Conservation (phyloP, 1,139 yeast species). For the Groenewaldozyma auringiensis region DNA sequence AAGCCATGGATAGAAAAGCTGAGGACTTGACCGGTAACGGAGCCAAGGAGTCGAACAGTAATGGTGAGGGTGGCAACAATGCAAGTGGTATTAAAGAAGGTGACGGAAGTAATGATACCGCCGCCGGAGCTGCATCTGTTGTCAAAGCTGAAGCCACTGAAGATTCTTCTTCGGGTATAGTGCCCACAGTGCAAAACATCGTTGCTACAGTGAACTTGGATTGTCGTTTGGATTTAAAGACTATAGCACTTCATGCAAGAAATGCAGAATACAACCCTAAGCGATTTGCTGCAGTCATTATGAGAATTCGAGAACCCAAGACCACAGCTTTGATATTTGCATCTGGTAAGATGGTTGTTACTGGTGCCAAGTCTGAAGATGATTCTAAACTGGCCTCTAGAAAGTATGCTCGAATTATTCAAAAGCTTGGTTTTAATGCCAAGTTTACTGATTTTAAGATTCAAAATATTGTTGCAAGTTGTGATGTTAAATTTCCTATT, state of each 20-base stretch:
- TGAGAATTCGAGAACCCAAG: conserved; percentile 98
- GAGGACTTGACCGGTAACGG: conserved; percentile 11
- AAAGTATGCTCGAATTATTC: conserved; percentile 95
- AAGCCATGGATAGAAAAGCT: conserved; percentile 16
- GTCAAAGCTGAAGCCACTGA: conserved; percentile 34
- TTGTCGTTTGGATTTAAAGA: conserved; percentile 89
- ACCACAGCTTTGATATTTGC: conserved; percentile 98
- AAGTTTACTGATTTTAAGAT: conserved; percentile 91
- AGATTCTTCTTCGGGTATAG: conserved; percentile 81
- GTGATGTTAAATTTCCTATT: conserved; percentile 95
- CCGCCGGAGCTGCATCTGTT: conserved; percentile 25
- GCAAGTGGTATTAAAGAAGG: background rate
- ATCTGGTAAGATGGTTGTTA: conserved; percentile 98
- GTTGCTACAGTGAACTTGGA: conserved; percentile 97
- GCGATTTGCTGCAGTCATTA: conserved; percentile 98
- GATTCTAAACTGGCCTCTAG: conserved; percentile 95
- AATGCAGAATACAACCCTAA: conserved; percentile 97
- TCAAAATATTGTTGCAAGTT: conserved; percentile 95
- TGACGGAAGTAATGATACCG: conserved; percentile 20
- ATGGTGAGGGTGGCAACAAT: background rate
- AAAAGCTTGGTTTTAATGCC: conserved; percentile 92
- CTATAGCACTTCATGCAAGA: conserved; percentile 97
- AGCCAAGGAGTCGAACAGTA: background rate
- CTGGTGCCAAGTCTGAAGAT: conserved; percentile 98
- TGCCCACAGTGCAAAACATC: conserved; percentile 91